Conservation (phyloP, 331 rosid species). For the Malus hybrid region DNA sequence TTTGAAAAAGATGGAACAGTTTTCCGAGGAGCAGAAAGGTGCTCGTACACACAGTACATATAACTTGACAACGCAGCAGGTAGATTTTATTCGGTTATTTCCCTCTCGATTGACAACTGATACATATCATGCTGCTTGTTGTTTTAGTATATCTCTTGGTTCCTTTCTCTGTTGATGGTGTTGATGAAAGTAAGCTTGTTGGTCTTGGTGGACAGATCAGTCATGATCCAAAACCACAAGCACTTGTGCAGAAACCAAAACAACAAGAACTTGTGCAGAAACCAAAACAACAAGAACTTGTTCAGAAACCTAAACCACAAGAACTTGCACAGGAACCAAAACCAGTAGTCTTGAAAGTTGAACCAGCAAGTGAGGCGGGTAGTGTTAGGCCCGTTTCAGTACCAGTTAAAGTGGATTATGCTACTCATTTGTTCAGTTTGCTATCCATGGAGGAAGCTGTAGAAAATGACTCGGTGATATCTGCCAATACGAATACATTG, state of each 20-base stretch:
- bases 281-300: background rate
- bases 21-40: background rate
- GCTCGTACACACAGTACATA: background rate
- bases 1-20: background rate
- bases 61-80: background rate
- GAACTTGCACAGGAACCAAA: background rate
- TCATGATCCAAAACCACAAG: background rate
- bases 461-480: background rate
- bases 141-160: background rate
- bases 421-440: slow-evolving; percentile 10
- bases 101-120: background rate
- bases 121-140: background rate
- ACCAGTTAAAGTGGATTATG: slow-evolving; percentile 16
- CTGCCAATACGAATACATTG: slow-evolving; percentile 1
- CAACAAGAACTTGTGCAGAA: background rate
- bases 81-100: background rate
- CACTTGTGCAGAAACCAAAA: background rate
- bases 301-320: background rate
- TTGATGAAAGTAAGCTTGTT: background rate
- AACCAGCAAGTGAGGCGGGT: background rate
- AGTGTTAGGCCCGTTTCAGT: background rate
- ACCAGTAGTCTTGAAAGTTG: slow-evolving; percentile 1
- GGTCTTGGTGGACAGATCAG: slow-evolving; percentile 10
- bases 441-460: slow-evolving; percentile 1
- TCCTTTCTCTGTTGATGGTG: background rate